Conservation (phyloP, 352 stramenopile species). For the Phytopythium mirpurense region DNA sequence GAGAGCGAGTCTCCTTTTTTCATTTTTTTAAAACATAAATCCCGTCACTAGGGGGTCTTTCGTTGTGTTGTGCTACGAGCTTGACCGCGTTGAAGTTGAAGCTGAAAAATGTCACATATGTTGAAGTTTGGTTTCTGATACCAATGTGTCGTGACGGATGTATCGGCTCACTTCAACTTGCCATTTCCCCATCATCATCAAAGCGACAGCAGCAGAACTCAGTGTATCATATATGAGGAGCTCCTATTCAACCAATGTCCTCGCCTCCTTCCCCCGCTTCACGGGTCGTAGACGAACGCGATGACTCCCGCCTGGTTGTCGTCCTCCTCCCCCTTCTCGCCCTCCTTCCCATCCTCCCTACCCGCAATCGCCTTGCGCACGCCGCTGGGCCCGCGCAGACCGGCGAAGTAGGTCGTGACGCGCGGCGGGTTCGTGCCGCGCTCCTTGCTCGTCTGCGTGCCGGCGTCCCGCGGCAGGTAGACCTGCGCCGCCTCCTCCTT, state of each 20-base stretch:
- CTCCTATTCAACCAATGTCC: too few species aligned
- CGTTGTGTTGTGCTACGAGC: too few species aligned
- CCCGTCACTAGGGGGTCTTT: too few species aligned
- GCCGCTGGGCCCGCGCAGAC: slow-evolving; percentile 24
- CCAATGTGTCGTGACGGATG: too few species aligned
- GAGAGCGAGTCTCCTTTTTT: background rate
- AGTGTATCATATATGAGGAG: too few species aligned
- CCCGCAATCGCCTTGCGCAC: slow-evolving; percentile 7
- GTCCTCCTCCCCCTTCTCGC: slow-evolving; percentile 18
- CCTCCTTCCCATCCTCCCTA: slow-evolving; percentile 23
- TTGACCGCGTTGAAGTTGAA: slow-evolving; percentile 2
- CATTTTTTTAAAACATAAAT: too few species aligned
- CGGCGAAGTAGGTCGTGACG: slow-evolving; percentile 77
- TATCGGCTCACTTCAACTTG: too few species aligned
- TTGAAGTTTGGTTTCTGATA: too few species aligned
- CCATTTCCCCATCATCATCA: too few species aligned
- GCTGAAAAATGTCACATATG: too few species aligned
- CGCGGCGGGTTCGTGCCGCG: slow-evolving; percentile 80
- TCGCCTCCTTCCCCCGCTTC: too few species aligned
- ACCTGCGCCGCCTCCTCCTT: slow-evolving; percentile 87
- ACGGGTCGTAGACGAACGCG: slow-evolving; percentile 71
- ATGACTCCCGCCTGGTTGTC: slow-evolving; percentile 48
- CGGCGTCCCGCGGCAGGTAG: slow-evolving; percentile 52
- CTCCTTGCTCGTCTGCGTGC: slow-evolving; percentile 80
- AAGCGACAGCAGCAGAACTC: too few species aligned